These are phyloP conservation scores for Lactarius tabidus DNA, from an alignment of 768 basidiomycete species.

Conservation along the genomic window DNA sequence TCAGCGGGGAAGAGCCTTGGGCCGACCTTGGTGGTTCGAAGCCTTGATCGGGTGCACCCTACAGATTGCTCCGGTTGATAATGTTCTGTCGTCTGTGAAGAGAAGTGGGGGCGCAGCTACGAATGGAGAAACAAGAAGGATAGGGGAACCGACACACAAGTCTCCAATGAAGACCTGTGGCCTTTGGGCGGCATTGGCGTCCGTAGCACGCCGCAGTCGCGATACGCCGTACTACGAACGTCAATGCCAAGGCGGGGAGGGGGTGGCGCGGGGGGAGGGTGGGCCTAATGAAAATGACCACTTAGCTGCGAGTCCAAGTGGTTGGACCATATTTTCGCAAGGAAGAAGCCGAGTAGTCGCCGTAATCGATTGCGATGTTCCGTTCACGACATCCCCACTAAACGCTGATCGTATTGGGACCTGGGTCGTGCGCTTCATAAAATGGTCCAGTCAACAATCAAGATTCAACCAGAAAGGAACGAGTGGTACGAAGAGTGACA, in stretches of 20 bases:
- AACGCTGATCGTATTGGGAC: not conserved
- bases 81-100: not conserved
- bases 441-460: not conserved
- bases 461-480: not conserved
- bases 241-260: not conserved
- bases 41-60: conserved; percentile 13
- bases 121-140: not conserved
- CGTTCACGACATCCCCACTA: not conserved
- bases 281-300: not conserved
- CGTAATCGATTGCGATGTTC: not conserved
- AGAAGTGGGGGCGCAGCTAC: not conserved
- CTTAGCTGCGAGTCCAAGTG: not conserved
- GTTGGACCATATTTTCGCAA: not conserved
- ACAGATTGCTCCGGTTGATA: not conserved
- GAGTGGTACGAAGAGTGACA: not conserved
- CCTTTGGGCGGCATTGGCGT: not conserved
- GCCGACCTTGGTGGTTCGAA: not conserved
- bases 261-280: not conserved
- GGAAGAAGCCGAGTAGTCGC: not conserved
- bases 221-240: conserved; percentile 11
- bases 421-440: not conserved
- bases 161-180: not conserved
- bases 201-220: conserved; percentile 6
- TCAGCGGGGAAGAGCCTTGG: not conserved
- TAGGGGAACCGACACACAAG: not conserved